Evolutionary conservation across 345 rosid species (phyloP), one percentile per base, ranked within the genome.

Genomic region (Aurinia saxatilis): DNA sequence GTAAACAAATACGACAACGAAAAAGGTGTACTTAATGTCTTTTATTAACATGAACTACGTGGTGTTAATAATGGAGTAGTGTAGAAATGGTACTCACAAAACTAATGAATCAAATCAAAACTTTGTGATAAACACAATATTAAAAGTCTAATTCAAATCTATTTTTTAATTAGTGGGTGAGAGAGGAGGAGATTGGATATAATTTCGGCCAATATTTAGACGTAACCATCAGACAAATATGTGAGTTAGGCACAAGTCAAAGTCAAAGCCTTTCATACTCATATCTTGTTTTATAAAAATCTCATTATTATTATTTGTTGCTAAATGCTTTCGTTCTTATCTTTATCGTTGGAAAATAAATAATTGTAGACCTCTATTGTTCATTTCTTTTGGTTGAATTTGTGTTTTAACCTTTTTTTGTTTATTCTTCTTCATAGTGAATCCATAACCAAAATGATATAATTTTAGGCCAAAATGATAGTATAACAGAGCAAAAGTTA

Each of bases 211-310:
- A 50, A 40, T 21, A 2, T 16, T 19, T 36, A 29, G 44, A 61
- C 31, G 68, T 70, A 63, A 62, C 45, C 21, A 62, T 70, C 68
- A 62, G 18, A 30, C 5, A 54, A 54, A 63, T 21, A 5, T 70
- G 50, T 50, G 34, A 62, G 58, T 70, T 70, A 39, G 74, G 74
- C 68, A 48, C 15, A 30, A 70, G 63, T 63, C 74, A 63, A 62
- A 70, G 50, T 69, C 68, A 52, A 60, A 54, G 27, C 54, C 48
- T 46, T 68, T 60, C 49, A 44, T 14, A 19, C 36, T 14, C 57
- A 59, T 27, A 54, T 65, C 8, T 36, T 54, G 14, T 34, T 21
- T 5, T 29, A 1, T 7, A 1, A 2, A 21, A 2, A 2, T 2
- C 4, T 21, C 2, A 3, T 30, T 7, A 12, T 9, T 31, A 9